phyloP scores from a whole-genome alignment of 345 rosid genomes.

The Populus deltoides region DNA sequence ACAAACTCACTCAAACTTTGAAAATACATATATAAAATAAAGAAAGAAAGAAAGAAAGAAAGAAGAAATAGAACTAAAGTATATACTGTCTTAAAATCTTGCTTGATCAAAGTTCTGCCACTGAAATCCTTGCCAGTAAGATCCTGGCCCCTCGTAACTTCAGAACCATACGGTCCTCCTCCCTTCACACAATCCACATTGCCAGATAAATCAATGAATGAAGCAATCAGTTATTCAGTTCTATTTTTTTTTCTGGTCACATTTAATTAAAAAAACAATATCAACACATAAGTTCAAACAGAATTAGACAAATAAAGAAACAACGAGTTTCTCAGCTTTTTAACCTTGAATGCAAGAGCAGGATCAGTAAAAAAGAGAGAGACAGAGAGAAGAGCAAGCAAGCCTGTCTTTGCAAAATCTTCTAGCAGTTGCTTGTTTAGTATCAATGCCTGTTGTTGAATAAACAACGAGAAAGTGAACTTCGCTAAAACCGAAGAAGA shows the following conservation, averaged over 20 bases:
- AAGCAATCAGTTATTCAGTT: not conserved
- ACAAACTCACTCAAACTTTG: not conserved
- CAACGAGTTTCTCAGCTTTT: not conserved
- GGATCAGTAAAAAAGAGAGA: conserved; percentile 70
- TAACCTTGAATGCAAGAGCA: conserved; percentile 79
- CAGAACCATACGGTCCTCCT: conserved; percentile 90
- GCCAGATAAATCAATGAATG: not conserved
- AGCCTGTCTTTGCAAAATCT: conserved; percentile 46
- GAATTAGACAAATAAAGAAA: not conserved
- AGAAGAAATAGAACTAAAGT: not conserved
- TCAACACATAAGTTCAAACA: not conserved
- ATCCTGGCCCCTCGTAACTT: conserved; percentile 92
- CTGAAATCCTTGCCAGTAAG: conserved; percentile 82
- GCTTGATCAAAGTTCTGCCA: conserved; percentile 73
- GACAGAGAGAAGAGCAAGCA: conserved; percentile 63
- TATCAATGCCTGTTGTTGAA: not conserved
- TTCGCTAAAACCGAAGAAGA: not conserved
- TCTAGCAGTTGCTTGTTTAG: conserved; percentile 19
- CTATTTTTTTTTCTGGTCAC: not conserved
- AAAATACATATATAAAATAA: not conserved
- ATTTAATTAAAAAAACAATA: not conserved
- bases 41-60: not conserved
- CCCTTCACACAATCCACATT: conserved; percentile 47
- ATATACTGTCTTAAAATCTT: conserved; percentile 89
- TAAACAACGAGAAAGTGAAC: not conserved